Conservation (phyloP, 257 asterid genomes). For the Solanum dulcamara region DNA sequence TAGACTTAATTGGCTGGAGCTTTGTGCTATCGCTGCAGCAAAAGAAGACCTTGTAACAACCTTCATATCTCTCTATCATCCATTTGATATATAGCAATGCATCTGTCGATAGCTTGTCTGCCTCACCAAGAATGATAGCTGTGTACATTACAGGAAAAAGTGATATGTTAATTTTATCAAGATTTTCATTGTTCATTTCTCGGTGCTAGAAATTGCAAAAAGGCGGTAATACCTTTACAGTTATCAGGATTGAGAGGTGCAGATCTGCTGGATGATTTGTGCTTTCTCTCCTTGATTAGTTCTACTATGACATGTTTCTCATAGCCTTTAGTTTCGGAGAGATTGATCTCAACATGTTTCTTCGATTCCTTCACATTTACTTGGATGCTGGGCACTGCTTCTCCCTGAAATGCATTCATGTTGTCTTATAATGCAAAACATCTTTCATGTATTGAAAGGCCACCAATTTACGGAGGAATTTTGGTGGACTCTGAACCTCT, state of each 20-base stretch:
- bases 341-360: slow-evolving; percentile 60
- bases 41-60: slow-evolving; percentile 54
- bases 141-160: slow-evolving; percentile 13
- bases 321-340: slow-evolving; percentile 67
- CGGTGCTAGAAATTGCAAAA: neutral
- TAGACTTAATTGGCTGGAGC: slow-evolving; percentile 46
- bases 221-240: slow-evolving; percentile 40
- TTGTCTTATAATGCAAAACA: neutral
- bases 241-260: slow-evolving; percentile 12
- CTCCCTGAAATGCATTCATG: slow-evolving; percentile 43
- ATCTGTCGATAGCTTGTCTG: slow-evolving; percentile 66
- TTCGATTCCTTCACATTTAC: slow-evolving; percentile 49
- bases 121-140: slow-evolving; percentile 62
- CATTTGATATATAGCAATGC: slow-evolving; percentile 61
- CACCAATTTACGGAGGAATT: neutral
- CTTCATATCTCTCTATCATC: slow-evolving; percentile 62
- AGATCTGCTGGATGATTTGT: slow-evolving; percentile 5
- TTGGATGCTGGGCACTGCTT: slow-evolving; percentile 56
- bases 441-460: neutral
- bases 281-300: slow-evolving; percentile 45
- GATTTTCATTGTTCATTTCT: neutral
- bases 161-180: neutral
- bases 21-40: slow-evolving; percentile 74
- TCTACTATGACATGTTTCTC: slow-evolving; percentile 69
- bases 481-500: neutral